Evolutionary conservation across 73 alveolate species (phyloP).

Genomic region (Diophrys appendiculata): DNA sequence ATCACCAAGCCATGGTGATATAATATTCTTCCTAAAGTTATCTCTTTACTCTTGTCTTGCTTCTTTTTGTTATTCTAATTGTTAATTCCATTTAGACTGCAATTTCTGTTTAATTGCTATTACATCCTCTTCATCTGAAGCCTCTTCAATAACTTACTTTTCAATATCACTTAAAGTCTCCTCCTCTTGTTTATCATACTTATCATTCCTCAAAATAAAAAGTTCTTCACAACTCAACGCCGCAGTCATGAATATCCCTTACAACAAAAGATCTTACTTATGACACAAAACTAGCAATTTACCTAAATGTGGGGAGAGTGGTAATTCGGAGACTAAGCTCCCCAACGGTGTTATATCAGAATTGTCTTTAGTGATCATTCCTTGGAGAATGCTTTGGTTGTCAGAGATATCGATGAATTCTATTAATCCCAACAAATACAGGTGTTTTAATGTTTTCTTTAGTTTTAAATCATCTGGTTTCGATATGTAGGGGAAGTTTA

Average conservation of each 20-base stretch:
- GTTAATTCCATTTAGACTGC: conserved; percentile 68
- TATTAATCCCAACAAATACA: conserved; percentile 82
- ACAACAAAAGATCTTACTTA: conserved; percentile 60
- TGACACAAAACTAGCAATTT: conserved; percentile 87
- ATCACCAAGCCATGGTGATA: background rate
- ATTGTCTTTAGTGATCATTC: conserved; percentile 66
- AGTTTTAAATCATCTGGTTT: conserved; percentile 76
- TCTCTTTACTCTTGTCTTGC: conserved; percentile 44
- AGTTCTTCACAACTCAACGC: conserved; percentile 57
- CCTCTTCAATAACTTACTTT: conserved; percentile 33
- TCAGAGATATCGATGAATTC: conserved; percentile 59
- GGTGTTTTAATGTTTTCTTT: conserved; percentile 74
- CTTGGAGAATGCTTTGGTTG: conserved; percentile 23
- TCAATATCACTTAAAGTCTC: background rate
- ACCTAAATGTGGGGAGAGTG: conserved; percentile 91
- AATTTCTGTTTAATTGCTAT: conserved; percentile 70
- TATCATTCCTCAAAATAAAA: conserved; percentile 17
- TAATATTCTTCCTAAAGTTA: background rate
- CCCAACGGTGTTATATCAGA: conserved; percentile 91
- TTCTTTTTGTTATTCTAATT: conserved; percentile 37
- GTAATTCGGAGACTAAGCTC: conserved; percentile 79
- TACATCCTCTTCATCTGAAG: conserved; percentile 70
- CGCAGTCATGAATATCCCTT: conserved; percentile 75
- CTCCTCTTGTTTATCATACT: conserved; percentile 19
- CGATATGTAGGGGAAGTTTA: conserved; percentile 90